phyloP scores from a whole-genome alignment of 352 stramenopile species.

The Phytophthora lateralis region DNA sequence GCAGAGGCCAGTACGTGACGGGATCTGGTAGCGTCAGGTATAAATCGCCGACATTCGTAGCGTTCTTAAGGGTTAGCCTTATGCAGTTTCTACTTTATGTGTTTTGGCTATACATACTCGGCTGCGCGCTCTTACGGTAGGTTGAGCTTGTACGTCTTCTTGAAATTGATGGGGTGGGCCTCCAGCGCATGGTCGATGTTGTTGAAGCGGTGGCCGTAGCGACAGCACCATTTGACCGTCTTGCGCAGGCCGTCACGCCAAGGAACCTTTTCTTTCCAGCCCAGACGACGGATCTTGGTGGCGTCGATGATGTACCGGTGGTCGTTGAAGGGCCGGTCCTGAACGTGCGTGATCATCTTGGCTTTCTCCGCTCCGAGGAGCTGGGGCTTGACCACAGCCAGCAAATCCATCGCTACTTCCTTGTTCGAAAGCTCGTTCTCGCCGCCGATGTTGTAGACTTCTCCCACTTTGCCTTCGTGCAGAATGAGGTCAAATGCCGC shows the following conservation, averaged over 20 bases:
- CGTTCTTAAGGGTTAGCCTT: too few relatives aligned
- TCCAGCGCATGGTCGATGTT: conserved; percentile 87
- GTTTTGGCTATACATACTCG: conserved; percentile 11
- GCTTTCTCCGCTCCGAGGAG: conserved; percentile 45
- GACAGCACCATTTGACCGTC: conserved; percentile 92
- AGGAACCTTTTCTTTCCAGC: conserved; percentile 92
- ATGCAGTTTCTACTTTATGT: conserved; percentile 1
- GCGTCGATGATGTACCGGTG: conserved; percentile 97
- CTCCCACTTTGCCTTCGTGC: conserved; percentile 90
- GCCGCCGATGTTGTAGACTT: conserved; percentile 98
- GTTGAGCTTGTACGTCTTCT: conserved; percentile 65
- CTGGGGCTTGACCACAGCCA: conserved; percentile 65
- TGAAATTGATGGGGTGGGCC: conserved; percentile 79
- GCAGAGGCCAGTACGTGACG: neutral
- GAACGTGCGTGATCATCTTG: conserved; percentile 66
- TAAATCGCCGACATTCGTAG: neutral
- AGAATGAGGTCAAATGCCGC: conserved; percentile 96
- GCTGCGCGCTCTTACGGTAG: conserved; percentile 17
- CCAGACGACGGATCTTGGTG: conserved; percentile 89
- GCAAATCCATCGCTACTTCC: conserved; percentile 90
- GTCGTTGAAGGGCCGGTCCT: conserved; percentile 98
- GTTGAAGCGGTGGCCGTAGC: conserved; percentile 75
- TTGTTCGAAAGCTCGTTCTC: conserved; percentile 67
- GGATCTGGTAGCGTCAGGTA: conserved; percentile 6
- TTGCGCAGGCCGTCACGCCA: conserved; percentile 93